Evolutionary conservation across 176 grass and related monocot genomes (phyloP).

Genomic region (Eragrostis curvula): DNA sequence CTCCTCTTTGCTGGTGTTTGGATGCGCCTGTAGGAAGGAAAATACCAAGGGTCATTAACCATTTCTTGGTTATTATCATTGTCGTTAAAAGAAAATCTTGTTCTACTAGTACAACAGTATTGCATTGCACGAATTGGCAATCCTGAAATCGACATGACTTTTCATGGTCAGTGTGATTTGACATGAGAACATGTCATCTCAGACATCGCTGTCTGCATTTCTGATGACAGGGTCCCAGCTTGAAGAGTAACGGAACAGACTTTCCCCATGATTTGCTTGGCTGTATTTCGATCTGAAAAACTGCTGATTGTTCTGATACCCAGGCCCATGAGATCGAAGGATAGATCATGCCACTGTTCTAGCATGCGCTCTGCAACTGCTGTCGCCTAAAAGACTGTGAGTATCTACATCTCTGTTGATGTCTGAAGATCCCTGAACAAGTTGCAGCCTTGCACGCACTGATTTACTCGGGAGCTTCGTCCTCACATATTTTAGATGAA

Average conservation of each 20-base stretch:
- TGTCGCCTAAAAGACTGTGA: neutral
- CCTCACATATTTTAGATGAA: neutral
- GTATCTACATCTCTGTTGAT: neutral
- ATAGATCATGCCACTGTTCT: constrained; percentile 11
- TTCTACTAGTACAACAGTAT: neutral
- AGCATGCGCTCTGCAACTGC: neutral
- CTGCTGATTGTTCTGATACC: neutral
- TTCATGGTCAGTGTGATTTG: neutral
- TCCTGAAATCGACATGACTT: constrained; percentile 1
- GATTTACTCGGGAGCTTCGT: constrained; percentile 10
- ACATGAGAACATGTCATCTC: constrained; percentile 16
- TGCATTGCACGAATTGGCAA: neutral
- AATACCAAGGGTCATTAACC: neutral
- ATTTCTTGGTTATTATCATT: neutral
- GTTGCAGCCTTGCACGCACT: constrained; percentile 6
- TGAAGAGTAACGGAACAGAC: neutral
- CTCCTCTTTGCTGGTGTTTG: constrained; percentile 72
- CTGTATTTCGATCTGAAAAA: constrained; percentile 21
- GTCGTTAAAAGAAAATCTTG: neutral
- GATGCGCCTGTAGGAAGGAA: constrained; percentile 61
- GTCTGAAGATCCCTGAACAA: constrained; percentile 23
- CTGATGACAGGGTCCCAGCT: constrained; percentile 14
- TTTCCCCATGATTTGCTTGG: constrained; percentile 4
- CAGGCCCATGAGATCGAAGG: constrained; percentile 16
- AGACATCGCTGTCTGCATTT: constrained; percentile 2